These are phyloP conservation scores for Penicillium psychrofluorescens DNA, from an alignment of 495 filamentous ascomycete species.

Conservation along the genomic window DNA sequence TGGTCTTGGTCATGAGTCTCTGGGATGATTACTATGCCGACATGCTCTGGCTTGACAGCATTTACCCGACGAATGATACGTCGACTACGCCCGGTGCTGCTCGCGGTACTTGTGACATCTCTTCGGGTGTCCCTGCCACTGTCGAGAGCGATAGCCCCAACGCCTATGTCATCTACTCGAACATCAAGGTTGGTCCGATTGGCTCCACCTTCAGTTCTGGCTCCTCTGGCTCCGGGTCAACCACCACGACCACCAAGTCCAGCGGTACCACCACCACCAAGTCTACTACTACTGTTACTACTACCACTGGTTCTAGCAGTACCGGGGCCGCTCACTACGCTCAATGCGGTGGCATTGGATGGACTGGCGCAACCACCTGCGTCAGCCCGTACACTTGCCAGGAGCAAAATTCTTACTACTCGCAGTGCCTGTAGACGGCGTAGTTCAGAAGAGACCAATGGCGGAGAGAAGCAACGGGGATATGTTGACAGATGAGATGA, in stretches of 20 bases:
- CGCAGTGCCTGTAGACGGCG: constrained; percentile 32
- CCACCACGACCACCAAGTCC: constrained; percentile 6
- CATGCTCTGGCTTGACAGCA: constrained; percentile 83
- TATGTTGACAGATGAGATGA: background rate
- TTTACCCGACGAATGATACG: constrained; percentile 54
- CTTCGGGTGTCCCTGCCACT: constrained; percentile 53
- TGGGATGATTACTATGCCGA: constrained; percentile 72
- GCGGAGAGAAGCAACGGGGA: too few relatives aligned
- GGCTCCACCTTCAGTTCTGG: constrained; percentile 47
- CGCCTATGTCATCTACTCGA: constrained; percentile 58
- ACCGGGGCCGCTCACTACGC: constrained; percentile 27
- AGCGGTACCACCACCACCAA: background rate
- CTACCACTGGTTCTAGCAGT: constrained; percentile 15
- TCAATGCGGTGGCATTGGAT: constrained; percentile 46
- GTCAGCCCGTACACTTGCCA: constrained; percentile 30
- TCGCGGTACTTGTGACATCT: constrained; percentile 61
- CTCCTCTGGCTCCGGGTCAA: constrained; percentile 3
- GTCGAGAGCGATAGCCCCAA: constrained; percentile 48
- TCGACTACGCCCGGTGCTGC: constrained; percentile 53
- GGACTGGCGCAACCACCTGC: constrained; percentile 42
- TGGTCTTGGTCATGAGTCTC: constrained; percentile 73
- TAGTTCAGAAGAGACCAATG: background rate
- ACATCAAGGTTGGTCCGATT: constrained; percentile 63
- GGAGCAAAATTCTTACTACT: constrained; percentile 33
- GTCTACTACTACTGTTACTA: constrained; percentile 19